Conservation (phyloP, 106 monocot genomes). For the Posidonia australis region DNA sequence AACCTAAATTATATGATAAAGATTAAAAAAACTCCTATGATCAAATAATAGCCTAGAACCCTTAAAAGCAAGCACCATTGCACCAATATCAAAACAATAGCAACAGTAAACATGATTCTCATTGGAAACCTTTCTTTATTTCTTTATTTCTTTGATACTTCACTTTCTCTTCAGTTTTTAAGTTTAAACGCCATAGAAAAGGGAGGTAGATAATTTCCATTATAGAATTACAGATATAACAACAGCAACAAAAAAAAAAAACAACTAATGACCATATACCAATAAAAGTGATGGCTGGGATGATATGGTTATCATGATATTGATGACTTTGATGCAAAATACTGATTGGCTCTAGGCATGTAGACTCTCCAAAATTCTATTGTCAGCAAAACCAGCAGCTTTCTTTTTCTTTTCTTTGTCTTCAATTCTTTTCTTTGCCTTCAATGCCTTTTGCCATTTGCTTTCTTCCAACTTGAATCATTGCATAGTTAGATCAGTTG, state of each 20-base stretch:
- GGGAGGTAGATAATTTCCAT: not conserved
- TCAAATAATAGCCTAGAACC: too few species aligned
- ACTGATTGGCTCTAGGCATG: slow-evolving; percentile 10
- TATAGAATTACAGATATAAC: not conserved
- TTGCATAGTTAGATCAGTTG: slow-evolving; percentile 5
- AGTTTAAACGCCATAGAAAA: too few species aligned
- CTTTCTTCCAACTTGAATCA: slow-evolving; percentile 13
- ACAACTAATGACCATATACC: slow-evolving; percentile 1
- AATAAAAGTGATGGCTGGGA: slow-evolving; percentile 25
- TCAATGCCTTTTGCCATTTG: slow-evolving; percentile 6
- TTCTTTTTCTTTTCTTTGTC: slow-evolving; percentile 13
- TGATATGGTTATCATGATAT: slow-evolving; percentile 40
- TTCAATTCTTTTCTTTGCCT: slow-evolving; percentile 14
- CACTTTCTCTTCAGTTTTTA: too few species aligned
- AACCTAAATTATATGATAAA: too few species aligned
- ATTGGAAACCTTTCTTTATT: not conserved
- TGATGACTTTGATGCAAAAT: slow-evolving; percentile 22
- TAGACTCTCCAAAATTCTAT: slow-evolving; percentile 20
- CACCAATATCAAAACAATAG: too few species aligned
- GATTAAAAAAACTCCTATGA: too few species aligned
- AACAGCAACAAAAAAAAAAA: slow-evolving; percentile 13
- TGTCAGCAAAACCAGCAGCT: slow-evolving; percentile 8
- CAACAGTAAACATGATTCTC: not conserved
- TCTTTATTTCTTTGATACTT: not conserved
- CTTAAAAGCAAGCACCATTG: too few species aligned